phyloP scores from a whole-genome alignment of 2,329 filamentous ascomycete genomes.

The Epicoccum nigrum region DNA sequence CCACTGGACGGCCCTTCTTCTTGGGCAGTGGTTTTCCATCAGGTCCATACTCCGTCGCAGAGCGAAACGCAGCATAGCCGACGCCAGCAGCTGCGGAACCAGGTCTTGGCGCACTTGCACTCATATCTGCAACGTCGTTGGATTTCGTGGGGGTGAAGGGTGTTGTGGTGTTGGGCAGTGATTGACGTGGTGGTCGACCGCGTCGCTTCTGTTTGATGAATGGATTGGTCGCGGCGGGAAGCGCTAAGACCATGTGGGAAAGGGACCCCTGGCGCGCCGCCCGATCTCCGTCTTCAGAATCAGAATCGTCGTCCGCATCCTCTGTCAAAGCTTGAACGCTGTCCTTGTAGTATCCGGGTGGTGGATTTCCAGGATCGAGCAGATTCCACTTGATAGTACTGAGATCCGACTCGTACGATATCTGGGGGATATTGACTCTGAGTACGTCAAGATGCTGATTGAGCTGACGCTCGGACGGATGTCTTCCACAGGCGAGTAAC shows the following conservation, averaged over 20 bases:
- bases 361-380: slow-evolving; percentile 62
- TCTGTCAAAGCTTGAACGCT: slow-evolving; percentile 33
- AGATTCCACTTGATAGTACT: slow-evolving; percentile 67
- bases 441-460: slow-evolving; percentile 65
- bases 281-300: slow-evolving; percentile 31
- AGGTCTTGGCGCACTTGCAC: slow-evolving; percentile 31
- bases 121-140: slow-evolving; percentile 28
- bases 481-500: slow-evolving; percentile 65
- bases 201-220: slow-evolving; percentile 41
- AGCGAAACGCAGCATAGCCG: slow-evolving; percentile 54
- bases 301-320: slow-evolving; percentile 45
- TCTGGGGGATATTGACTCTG: slow-evolving; percentile 49
- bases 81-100: slow-evolving; percentile 23
- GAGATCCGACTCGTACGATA: slow-evolving; percentile 59
- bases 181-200: slow-evolving; percentile 46
- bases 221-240: slow-evolving; percentile 39
- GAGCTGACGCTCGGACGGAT: slow-evolving; percentile 63
- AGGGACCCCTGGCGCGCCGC: slow-evolving; percentile 19
- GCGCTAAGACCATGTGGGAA: slow-evolving; percentile 36
- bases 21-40: slow-evolving; percentile 48
- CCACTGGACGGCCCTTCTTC: slow-evolving; percentile 57
- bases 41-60: slow-evolving; percentile 31
- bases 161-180: slow-evolving; percentile 28
- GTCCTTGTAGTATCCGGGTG: slow-evolving; percentile 41
- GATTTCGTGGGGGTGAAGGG: slow-evolving; percentile 25